A percentile compares a stretch with the other conserved stretches of the same genome.
These are phyloP conservation scores for Kitagawia praeruptora DNA, from an alignment of 129 eudicot genomes.

Conservation along the genomic window DNA sequence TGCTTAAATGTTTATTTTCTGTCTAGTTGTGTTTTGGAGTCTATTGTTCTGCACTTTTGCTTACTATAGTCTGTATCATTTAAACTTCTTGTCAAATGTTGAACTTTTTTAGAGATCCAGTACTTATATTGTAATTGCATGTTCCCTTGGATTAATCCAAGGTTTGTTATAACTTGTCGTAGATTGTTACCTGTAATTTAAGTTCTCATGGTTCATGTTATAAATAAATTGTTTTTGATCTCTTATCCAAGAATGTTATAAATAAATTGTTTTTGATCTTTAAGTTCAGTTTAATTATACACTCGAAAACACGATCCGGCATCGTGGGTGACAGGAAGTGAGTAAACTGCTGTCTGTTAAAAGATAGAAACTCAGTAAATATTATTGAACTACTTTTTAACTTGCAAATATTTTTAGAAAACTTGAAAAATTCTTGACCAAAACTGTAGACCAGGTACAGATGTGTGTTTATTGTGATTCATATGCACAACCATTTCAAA, in stretches of 20 bases:
- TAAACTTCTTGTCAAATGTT: not conserved
- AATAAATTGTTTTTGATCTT: not conserved
- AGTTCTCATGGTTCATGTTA: not conserved
- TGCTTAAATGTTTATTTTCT: slow-evolving; percentile 2
- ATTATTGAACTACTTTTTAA: too few species aligned
- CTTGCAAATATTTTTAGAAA: too few species aligned
- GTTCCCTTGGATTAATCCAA: not conserved
- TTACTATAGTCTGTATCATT: not conserved
- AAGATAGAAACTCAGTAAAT: too few species aligned
- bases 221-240: not conserved
- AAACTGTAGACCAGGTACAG: too few species aligned
- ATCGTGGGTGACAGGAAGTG: not conserved
- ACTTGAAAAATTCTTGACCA: too few species aligned
- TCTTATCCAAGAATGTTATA: not conserved
- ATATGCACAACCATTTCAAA: too few species aligned
- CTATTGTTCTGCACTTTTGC: not conserved
- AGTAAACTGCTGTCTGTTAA: too few species aligned
- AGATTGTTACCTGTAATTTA: not conserved
- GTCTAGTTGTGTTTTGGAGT: not conserved
- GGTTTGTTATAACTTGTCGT: not conserved
- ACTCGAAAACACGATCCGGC: not conserved
- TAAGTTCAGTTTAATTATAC: not conserved
- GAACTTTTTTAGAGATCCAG: not conserved
- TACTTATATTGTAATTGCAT: not conserved
- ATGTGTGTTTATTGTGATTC: too few species aligned